Percentiles rank a stretch among this genome's conserved stretches.
phyloP scores from a whole-genome alignment of 1,139 yeast species.

The Yarrowia galli region DNA sequence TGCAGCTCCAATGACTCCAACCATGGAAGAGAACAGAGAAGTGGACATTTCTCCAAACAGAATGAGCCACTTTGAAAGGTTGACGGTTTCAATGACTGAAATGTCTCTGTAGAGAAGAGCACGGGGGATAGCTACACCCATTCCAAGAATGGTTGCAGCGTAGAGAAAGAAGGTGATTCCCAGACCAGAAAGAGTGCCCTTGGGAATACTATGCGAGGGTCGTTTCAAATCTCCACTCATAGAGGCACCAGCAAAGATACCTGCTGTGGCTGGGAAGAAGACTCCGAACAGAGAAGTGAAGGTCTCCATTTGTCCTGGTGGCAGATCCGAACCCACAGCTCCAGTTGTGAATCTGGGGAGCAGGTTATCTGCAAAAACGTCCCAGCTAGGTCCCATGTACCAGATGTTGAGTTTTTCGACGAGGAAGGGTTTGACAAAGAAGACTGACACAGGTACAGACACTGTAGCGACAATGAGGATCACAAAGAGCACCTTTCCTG shows the following conservation, averaged over 20 bases:
- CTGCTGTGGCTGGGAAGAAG: conserved; percentile 97
- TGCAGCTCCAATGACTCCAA: conserved; percentile 96
- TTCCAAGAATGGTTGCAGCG: conserved; percentile 73
- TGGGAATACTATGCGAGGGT: conserved; percentile 89
- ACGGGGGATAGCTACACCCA: conserved; percentile 83
- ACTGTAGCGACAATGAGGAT: conserved; percentile 74
- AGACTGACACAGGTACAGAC: conserved; percentile 80
- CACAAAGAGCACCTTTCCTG: conserved; percentile 78
- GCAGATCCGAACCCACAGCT: conserved; percentile 86
- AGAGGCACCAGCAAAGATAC: conserved; percentile 98
- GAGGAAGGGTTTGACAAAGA: conserved; percentile 67
- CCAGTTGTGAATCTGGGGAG: conserved; percentile 83
- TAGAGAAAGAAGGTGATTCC: conserved; percentile 77
- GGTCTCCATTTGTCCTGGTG: conserved; percentile 62
- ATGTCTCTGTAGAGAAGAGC: conserved; percentile 76
- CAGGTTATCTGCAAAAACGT: conserved; percentile 68
- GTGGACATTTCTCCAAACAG: conserved; percentile 91
- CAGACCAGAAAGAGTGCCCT: conserved; percentile 86
- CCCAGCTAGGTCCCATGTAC: conserved; percentile 78
- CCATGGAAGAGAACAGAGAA: conserved; percentile 86
- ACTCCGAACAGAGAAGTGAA: conserved; percentile 89
- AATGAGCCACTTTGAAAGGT: conserved; percentile 70
- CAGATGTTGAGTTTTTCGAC: conserved; percentile 54
- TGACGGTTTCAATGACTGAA: conserved; percentile 83
- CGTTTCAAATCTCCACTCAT: conserved; percentile 94